Evolutionary conservation across 2,329 filamentous ascomycete species (phyloP).

Genomic region (Microsporum audouinii): DNA sequence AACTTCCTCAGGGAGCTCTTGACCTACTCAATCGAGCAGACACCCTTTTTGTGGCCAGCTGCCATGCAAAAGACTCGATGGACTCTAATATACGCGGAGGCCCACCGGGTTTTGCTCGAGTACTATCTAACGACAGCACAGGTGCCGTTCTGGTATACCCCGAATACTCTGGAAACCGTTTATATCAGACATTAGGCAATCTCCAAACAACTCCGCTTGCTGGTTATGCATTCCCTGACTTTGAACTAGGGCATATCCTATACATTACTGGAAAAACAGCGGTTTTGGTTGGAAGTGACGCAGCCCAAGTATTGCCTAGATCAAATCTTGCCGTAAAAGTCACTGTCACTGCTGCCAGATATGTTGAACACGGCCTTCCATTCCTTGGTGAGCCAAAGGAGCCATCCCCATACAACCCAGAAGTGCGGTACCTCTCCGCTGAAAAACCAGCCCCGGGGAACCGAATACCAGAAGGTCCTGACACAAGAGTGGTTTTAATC

Average conservation of each 20-base stretch:
- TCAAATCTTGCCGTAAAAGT: conserved; percentile 64
- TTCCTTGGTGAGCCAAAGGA: conserved; percentile 53
- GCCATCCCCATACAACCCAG: conserved; percentile 68
- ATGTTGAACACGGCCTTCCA: conserved; percentile 53
- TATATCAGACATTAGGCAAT: conserved; percentile 78
- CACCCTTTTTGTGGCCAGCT: conserved; percentile 66
- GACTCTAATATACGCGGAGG: conserved; percentile 77
- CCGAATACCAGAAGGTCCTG: conserved; percentile 10
- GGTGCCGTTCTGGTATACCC: conserved; percentile 56
- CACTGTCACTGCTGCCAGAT: conserved; percentile 48
- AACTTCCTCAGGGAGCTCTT: conserved; percentile 45
- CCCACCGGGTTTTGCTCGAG: conserved; percentile 58
- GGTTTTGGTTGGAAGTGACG: conserved; percentile 54
- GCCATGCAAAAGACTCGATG: conserved; percentile 54
- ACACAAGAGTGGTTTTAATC: conserved; percentile 45
- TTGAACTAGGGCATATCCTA: conserved; percentile 58
- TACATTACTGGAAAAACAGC: conserved; percentile 61
- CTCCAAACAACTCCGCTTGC: conserved; percentile 54
- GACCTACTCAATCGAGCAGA: conserved; percentile 54
- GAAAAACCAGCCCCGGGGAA: conserved; percentile 38
- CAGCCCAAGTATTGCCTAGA: conserved; percentile 51
- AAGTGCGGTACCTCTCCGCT: conserved; percentile 50
- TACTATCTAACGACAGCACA: conserved; percentile 44
- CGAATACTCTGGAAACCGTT: conserved; percentile 72
- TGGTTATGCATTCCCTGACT: conserved; percentile 64